phyloP scores from a whole-genome alignment of 2,329 filamentous ascomycete species.

The Tolypocladium inflatum region DNA sequence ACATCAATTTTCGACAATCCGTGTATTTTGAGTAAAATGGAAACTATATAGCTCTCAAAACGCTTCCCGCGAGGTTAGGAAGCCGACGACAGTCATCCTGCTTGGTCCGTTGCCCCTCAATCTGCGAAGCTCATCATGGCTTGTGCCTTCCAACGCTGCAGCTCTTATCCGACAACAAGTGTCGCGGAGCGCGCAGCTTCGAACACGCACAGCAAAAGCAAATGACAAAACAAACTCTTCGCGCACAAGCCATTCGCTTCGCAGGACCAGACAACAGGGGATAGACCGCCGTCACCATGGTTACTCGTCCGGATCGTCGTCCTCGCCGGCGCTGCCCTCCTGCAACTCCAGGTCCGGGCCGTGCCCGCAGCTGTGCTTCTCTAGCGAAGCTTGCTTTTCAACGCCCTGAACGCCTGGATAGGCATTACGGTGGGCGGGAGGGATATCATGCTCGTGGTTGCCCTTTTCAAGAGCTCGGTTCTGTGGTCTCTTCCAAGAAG shows the following conservation, averaged over 20 bases:
- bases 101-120: slow-evolving; percentile 53
- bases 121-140: slow-evolving; percentile 27
- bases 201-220: neutral
- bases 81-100: slow-evolving; percentile 49
- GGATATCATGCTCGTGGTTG: slow-evolving; percentile 21
- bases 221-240: slow-evolving; percentile 3
- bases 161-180: neutral
- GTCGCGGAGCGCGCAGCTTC: slow-evolving; percentile 1
- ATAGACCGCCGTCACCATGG: slow-evolving; percentile 50
- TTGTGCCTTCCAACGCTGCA: neutral
- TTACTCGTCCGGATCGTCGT: slow-evolving; percentile 57
- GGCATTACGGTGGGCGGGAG: slow-evolving; percentile 18
- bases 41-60: neutral
- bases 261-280: slow-evolving; percentile 58
- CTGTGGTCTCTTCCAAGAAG: slow-evolving; percentile 75
- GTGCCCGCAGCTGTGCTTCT: slow-evolving; percentile 17
- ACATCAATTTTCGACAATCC: slow-evolving; percentile 3
- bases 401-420: slow-evolving; percentile 43
- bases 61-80: slow-evolving; percentile 28
- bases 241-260: slow-evolving; percentile 12
- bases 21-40: slow-evolving; percentile 1
- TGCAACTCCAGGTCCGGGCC: slow-evolving; percentile 25
- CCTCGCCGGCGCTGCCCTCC: slow-evolving; percentile 47
- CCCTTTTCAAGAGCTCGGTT: slow-evolving; percentile 52
- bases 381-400: slow-evolving; percentile 32